Evolutionary conservation across 441 rosid genomes (phyloP), one percentile per base, ranked within the genome.

Genomic region (Melastoma candidum): DNA sequence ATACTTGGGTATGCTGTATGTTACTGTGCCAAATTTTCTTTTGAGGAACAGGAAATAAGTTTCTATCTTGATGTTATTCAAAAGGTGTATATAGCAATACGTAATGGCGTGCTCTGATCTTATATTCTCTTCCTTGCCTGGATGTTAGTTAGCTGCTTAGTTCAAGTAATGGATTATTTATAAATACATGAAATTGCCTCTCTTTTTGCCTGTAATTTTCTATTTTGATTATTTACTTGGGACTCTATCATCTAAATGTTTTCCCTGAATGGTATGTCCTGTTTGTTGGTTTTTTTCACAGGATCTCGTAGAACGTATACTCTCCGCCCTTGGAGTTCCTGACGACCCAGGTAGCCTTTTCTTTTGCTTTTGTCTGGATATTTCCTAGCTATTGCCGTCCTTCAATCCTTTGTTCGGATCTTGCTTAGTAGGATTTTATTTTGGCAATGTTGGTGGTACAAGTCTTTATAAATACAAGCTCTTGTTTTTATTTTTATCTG

Each of bases 291-390:
- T 12, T 57, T 36, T 22, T 70, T 57, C 48, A 47, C 47, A 94
- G 99, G 97, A 90, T 56, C 99, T 94, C 63, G 89, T 87, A 41
- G 94, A 82, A 32, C 75, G 97, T 67, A 85, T 90, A 60, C 68
- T 90, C 63, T 58, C 66, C 32, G 72, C 75, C 65, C 83, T 94
- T 32, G 8, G 41, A 32, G 41, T 32, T 10, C 69, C 95, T 6
- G 87, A 83, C 59, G 95, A 78, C 44, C 84, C 74, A 75, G 99
- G 99, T 90, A 70, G 66, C 13, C 29, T 2, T 13, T 59, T 9
- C 14, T 14, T 52, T 61, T 25, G 17, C 44, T 39, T 12, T 39
- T 8, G 22, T 41, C 53, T 46, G 41, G 3, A 17, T 2, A 24
- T 48, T 48, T 54, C 26, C 53, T 26, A 52, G 49, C 5, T 54